phyloP scores from a whole-genome alignment of 805 yeast genomes.

The Sugiyamaella boreocaroliniensis region DNA sequence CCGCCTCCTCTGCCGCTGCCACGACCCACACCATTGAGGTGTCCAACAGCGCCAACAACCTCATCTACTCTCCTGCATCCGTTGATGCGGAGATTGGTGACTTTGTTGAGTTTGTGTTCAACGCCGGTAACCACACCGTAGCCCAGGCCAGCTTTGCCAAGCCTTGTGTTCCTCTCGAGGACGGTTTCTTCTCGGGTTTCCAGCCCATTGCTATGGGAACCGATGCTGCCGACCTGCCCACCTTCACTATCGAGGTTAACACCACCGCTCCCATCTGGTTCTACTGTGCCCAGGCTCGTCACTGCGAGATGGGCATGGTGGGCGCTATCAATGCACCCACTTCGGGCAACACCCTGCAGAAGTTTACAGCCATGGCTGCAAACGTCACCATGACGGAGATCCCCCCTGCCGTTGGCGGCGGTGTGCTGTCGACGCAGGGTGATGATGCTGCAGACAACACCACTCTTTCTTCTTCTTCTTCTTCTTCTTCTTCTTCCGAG shows the following conservation, averaged over 20 bases:
- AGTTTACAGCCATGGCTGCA: slow-evolving; percentile 11
- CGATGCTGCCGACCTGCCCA: slow-evolving; percentile 5
- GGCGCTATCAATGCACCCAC: slow-evolving; percentile 21
- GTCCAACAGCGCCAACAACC: slow-evolving; percentile 2
- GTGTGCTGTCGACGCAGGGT: slow-evolving; percentile 2
- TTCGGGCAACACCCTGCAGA: slow-evolving; percentile 10
- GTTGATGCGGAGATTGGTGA: slow-evolving; percentile 20
- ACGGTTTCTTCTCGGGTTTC: slow-evolving; percentile 20
- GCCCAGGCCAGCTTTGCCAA: slow-evolving; percentile 17
- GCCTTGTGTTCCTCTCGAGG: slow-evolving; percentile 15
- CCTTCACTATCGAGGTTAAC: slow-evolving; percentile 16
- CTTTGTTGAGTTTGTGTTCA: slow-evolving; percentile 16
- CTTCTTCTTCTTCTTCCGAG: too few species aligned
- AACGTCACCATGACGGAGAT: slow-evolving; percentile 5
- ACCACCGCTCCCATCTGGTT: slow-evolving; percentile 21
- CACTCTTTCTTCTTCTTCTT: background rate
- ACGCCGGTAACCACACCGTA: slow-evolving; percentile 18
- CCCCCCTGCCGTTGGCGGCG: slow-evolving; percentile 12
- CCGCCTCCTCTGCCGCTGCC: background rate
- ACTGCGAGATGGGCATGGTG: slow-evolving; percentile 23
- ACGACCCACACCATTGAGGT: slow-evolving; percentile 4
- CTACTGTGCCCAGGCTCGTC: slow-evolving; percentile 23
- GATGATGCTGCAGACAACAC: slow-evolving; percentile 2
- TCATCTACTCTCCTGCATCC: slow-evolving; percentile 14
- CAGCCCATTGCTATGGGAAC: slow-evolving; percentile 2